Evolutionary conservation across 768 basidiomycete species (phyloP), one percentile per base, ranked within the genome.

Genomic region (Agaricus subrufescens): DNA sequence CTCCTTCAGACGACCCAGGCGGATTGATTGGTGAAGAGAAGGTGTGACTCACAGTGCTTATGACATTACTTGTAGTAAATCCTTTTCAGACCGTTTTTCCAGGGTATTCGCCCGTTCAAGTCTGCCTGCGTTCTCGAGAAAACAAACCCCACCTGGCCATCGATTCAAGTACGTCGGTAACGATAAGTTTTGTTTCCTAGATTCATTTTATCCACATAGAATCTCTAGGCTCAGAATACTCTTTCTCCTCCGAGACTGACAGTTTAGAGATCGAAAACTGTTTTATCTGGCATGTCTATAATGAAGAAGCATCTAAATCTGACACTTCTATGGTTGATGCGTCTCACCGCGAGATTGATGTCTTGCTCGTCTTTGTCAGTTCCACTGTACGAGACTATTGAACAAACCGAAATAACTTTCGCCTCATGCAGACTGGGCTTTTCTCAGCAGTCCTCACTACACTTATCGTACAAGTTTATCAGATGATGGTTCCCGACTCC

Each of bases 361-460:
- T 74, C 5, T 62, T 77, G 3, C 66, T 75, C 25, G 76, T 79
- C 26, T 79, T 79, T 53, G 76, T 74, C 54, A 65, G 76, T 69
- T 2, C 19, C 48, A 12, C 25, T 12, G n/a, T n/a, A 19, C 39
- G 38, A 0, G 37, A 23, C 43, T 49, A 34, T 34, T 23, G 31
- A 12, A 47, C 44, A 29, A 27, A 44, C 4, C 56, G 14, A 40
- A 56, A 44, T 25, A 26, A 53, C 31, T n/a, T 44, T 49, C 25
- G 50, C 46, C 1, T 37, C 4, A 30, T 48, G n/a, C 39, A 75
- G 73, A 74, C 73, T 25, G 76, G 74, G 59, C 64, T 76, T 26
- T 77, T 77, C 54, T 76, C 75, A 2, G 74, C 75, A 2, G 73
- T 75, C 26, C 57, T 76, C 27, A 77, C 75, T 5, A 75, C 75